These are phyloP conservation scores for Cryphonectria nitschkei DNA, from an alignment of 2,329 filamentous ascomycete species.

Conservation along the genomic window DNA sequence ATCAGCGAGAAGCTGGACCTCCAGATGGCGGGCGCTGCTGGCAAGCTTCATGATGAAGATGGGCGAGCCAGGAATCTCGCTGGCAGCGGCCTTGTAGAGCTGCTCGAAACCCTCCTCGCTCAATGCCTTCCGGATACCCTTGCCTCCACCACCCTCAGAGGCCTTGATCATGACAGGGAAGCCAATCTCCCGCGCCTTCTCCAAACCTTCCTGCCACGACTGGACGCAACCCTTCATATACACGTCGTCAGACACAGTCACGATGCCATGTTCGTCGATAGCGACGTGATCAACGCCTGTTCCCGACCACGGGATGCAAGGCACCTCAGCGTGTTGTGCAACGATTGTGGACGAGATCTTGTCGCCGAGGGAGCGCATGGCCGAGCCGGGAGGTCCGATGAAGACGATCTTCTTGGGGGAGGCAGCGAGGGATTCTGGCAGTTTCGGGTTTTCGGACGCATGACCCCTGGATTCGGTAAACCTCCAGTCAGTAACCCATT, in stretches of 20 bases:
- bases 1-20: conserved; percentile 96
- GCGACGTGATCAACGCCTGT: conserved; percentile 83
- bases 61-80: conserved; percentile 95
- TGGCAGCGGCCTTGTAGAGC: conserved; percentile 93
- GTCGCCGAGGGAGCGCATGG: conserved; percentile 98
- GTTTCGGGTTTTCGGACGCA: conserved; percentile 96
- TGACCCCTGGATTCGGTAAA: conserved; percentile 69
- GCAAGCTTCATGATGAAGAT: conserved; percentile 99
- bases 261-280: conserved; percentile 81
- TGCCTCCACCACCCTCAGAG: conserved; percentile 98
- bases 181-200: conserved; percentile 85
- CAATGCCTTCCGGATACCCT: conserved; percentile 96
- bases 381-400: conserved; percentile 95
- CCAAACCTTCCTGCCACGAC: conserved; percentile 86
- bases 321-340: conserved; percentile 92
- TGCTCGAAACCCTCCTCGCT: conserved; percentile 81
- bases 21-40: conserved; percentile 92
- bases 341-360: conserved; percentile 99
- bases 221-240: conserved; percentile 91
- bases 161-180: conserved; percentile 99
- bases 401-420: conserved; percentile 99
- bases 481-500: conserved; percentile 11
- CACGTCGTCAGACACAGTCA: conserved; percentile 83
- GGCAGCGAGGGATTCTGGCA: conserved; percentile 92
- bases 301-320: conserved; percentile 99